phyloP scores from a whole-genome alignment of 2,329 filamentous ascomycete species.

The Aulographum hederae region DNA sequence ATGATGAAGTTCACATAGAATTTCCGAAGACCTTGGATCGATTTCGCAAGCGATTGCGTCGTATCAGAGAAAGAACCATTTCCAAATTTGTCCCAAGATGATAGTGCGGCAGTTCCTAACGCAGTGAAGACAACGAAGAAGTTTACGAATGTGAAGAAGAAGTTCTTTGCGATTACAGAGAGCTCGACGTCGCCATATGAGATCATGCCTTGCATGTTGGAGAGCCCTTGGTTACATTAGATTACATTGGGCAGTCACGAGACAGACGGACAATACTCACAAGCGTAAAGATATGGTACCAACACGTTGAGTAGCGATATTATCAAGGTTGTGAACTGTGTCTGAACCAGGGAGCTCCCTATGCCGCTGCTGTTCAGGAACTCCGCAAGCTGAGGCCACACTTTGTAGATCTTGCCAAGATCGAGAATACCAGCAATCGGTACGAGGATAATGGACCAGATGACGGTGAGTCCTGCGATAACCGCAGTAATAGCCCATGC shows the following conservation, averaged over 20 bases:
- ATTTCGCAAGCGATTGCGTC: conserved; percentile 54
- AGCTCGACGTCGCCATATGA: conserved; percentile 89
- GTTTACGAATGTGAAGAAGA: conserved; percentile 99
- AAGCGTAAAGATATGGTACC: conserved; percentile 90
- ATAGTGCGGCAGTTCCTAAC: conserved; percentile 57
- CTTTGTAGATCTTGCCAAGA: conserved; percentile 57
- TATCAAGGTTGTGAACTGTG: conserved; percentile 68
- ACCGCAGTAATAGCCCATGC: conserved; percentile 71
- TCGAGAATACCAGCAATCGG: conserved; percentile 65
- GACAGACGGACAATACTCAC: conserved; percentile 21
- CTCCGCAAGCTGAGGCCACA: conserved; percentile 52
- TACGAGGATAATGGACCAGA: conserved; percentile 75
- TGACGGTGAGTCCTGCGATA: conserved; percentile 65
- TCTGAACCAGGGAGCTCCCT: conserved; percentile 62
- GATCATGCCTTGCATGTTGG: conserved; percentile 83
- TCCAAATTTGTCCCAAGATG: conserved; percentile 38
- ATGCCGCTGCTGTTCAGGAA: conserved; percentile 50
- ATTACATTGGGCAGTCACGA: conserved; percentile 3
- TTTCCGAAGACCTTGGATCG: conserved; percentile 53
- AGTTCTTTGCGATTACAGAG: conserved; percentile 93
- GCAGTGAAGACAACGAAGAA: conserved; percentile 90
- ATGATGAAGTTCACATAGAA: conserved; percentile 95
- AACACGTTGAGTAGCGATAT: conserved; percentile 75
- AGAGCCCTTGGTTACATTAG: conserved; percentile 40
- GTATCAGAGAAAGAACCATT: conserved; percentile 26